phyloP scores from a whole-genome alignment of 2,329 filamentous ascomycete genomes.

The Arachnomyces sp. region DNA sequence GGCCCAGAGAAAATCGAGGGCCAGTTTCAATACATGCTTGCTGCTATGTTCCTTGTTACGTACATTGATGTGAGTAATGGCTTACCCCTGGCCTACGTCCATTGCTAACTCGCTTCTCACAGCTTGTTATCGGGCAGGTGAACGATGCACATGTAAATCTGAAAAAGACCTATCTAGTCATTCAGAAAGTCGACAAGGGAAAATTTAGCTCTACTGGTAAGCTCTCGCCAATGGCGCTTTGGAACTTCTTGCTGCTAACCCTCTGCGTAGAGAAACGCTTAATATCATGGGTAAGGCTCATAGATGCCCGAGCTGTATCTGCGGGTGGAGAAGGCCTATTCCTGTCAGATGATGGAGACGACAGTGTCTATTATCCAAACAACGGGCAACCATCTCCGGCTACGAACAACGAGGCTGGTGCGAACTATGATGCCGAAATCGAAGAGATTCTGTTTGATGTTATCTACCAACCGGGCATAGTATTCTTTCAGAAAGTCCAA shows the following conservation, averaged over 20 bases:
- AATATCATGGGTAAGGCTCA: constrained; percentile 47
- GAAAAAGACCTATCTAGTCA: constrained; percentile 42
- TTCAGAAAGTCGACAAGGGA: constrained; percentile 32
- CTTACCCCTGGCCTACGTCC: neutral
- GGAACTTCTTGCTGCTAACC: neutral
- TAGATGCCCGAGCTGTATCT: constrained; percentile 49
- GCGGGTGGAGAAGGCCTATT: constrained; percentile 50
- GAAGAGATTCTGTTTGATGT: constrained; percentile 48
- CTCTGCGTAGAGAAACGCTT: constrained; percentile 37
- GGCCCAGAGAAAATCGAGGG: constrained; percentile 7
- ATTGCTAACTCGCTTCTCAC: neutral
- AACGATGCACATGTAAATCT: constrained; percentile 43
- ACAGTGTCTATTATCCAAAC: constrained; percentile 15
- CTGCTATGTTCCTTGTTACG: constrained; percentile 46
- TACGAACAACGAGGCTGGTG: constrained; percentile 3
- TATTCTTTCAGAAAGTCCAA: constrained; percentile 52
- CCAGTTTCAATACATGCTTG: constrained; percentile 37
- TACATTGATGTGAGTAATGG: constrained; percentile 39
- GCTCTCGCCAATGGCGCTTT: neutral
- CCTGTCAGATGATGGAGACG: constrained; percentile 39
- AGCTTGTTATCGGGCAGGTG: constrained; percentile 36
- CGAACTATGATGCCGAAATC: constrained; percentile 20
- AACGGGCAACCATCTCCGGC: constrained; percentile 4
- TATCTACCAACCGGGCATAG: constrained; percentile 47
- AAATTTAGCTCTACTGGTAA: constrained; percentile 7